Base-by-base conservation (phyloP, 306 rosid genomes). In the Cercis canadensis region DNA sequence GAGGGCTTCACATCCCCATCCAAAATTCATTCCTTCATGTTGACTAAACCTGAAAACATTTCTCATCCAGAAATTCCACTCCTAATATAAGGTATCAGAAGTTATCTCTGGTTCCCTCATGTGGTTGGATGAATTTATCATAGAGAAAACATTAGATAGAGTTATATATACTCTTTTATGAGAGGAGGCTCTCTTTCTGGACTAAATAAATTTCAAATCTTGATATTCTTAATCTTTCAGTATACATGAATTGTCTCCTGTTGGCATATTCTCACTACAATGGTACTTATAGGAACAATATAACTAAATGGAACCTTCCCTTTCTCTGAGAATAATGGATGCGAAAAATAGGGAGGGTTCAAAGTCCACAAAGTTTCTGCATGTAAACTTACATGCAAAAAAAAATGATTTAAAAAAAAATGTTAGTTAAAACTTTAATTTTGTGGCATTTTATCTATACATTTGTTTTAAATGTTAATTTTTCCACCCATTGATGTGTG, bases 11-110 rank as follows among this genome's bases (percentile, higher is more conserved):
- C 33, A 56, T 76, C 31, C 72, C 46, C 18, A 29, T 79, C 33
- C 69, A 62, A 19, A 45, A 51, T 65, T 45, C 17, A 5, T 45
- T 58, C 43, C 19, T 8, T 14, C 32, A 59, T 75, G 33, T 39
- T 60, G 65, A 53, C 36, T 62, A 50, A 34, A 63, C 63, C 15
- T 59, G 50, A 51, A 70, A 70, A 52, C 71, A 43, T 65, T 65
- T 36, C 66, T 11, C 34, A 39, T 17, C 34, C 17, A 17, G 13
- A 10, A 39, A 6, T 39, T 61, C 33, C 17, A 61, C 18, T 16
- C 34, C 16, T 7, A n/a, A 67, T 50, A 32, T 49, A 63, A 39
- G 46, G 31, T 34, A 63, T 56, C 43, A 57, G 31, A 45, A 60
- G 31, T 74, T 44, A 18, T 55, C 33, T 69, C n/a, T 7, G 5